These are phyloP conservation scores for Verticillium zaregamsianum DNA, from an alignment of 2,329 filamentous ascomycete species.

Conservation along the genomic window DNA sequence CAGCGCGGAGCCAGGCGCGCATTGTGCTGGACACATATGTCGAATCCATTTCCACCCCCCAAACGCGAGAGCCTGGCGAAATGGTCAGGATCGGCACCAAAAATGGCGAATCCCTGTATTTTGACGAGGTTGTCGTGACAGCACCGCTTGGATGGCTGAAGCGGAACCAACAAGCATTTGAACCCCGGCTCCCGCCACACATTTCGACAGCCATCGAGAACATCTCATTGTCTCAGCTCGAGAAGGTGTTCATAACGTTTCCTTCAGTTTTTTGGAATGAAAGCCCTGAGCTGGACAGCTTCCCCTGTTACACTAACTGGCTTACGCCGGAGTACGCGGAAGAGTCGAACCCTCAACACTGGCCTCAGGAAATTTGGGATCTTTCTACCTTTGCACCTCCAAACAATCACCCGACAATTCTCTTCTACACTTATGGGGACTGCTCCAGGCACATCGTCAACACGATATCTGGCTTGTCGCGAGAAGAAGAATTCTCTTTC, in stretches of 20 bases:
- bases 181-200: slow-evolving; percentile 36
- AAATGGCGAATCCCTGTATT: slow-evolving; percentile 37
- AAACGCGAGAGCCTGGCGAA: not conserved
- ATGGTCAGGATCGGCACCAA: not conserved
- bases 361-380: slow-evolving; percentile 40
- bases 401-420: slow-evolving; percentile 57
- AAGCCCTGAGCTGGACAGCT: not conserved
- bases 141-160: slow-evolving; percentile 66
- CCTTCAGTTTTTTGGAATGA: slow-evolving; percentile 56
- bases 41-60: not conserved
- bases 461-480: slow-evolving; percentile 1
- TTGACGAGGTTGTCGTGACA: slow-evolving; percentile 66
- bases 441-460: slow-evolving; percentile 29
- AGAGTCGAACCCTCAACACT: slow-evolving; percentile 40
- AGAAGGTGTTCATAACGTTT: slow-evolving; percentile 53
- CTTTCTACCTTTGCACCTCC: slow-evolving; percentile 38
- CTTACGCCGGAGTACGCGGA: slow-evolving; percentile 52
- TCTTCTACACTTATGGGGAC: slow-evolving; percentile 58
- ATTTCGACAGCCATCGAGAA: slow-evolving; percentile 39
- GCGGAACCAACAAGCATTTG: slow-evolving; percentile 38
- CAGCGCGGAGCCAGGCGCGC: not conserved
- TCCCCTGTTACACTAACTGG: slow-evolving; percentile 53
- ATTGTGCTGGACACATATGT: not conserved
- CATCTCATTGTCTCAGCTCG: slow-evolving; percentile 45
- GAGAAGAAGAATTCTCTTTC: slow-evolving; percentile 17